Evolutionary conservation across 441 rosid genomes (phyloP), one percentile per base, ranked within the genome.

Genomic region (Pelargonium australe): DNA sequence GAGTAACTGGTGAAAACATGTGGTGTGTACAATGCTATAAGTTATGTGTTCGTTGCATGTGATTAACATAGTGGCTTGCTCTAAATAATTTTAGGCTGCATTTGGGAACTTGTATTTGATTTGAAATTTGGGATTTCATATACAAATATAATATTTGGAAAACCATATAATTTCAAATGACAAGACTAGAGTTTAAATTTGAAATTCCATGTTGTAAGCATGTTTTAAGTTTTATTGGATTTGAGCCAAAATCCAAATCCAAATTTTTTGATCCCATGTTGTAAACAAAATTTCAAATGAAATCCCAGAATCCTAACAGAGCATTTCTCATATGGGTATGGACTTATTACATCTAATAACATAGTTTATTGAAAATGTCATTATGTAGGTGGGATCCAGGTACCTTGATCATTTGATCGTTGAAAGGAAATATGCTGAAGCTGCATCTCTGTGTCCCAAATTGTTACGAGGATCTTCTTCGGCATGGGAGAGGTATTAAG

Each of bases 331-430:
- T 45, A 45, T 45, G n/a, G 51, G 51, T 12, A 45, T 45, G 51
- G 51, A 45, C 51, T 45, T 45, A 2, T 12, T n/a, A 53, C 4
- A 53, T 16, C 60, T 13, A 53, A 55, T 69, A 19, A 19, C 44
- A 9, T 66, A 20, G 62, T 67, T 34, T 20, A 4, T 31, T 64
- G 9, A 40, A 60, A 65, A 8, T 68, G 25, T 76, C 67, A 68
- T 40, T 86, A 73, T 65, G 37, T 80, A 95, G 99, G 98, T 92
- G 73, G 99, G 98, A 79, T 88, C 99, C 70, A 92, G 90, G 71
- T 95, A 95, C 81, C 98, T 95, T 77, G 99, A 92, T 84, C 98
- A 95, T 81, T 84, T 95, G 87, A 95, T 95, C 69, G 94, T 92
- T 76, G 97, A 95, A 85, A 88, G 97, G 80, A 95, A 87, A 75